Percentiles rank a stretch among this genome's conserved stretches.
These are phyloP conservation scores for Cryptococcus deneoformans DNA, from an alignment of 1,284 basidiomycete species.

Conservation along the genomic window DNA sequence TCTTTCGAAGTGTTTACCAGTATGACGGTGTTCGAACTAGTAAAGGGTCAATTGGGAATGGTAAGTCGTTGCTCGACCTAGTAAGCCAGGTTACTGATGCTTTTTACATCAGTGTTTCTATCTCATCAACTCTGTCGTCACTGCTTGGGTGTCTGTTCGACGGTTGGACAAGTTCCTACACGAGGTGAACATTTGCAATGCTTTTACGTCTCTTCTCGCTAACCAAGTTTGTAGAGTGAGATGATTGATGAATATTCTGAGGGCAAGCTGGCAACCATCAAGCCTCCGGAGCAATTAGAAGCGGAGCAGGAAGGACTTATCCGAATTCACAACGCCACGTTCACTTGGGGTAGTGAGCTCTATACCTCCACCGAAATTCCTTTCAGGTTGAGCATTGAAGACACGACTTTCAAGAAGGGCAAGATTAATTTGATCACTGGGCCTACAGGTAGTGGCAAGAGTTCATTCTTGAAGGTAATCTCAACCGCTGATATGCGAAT, in stretches of 20 bases:
- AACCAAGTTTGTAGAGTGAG: slow-evolving; percentile 50
- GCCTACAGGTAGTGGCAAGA: slow-evolving; percentile 53
- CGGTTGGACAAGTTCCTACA: slow-evolving; percentile 55
- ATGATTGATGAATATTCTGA: slow-evolving; percentile 55
- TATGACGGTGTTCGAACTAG: slow-evolving; percentile 47
- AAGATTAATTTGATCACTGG: slow-evolving; percentile 63
- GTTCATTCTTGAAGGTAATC: slow-evolving; percentile 37
- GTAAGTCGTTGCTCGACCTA: slow-evolving; percentile 4
- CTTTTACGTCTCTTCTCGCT: background rate
- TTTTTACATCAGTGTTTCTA: slow-evolving; percentile 25
- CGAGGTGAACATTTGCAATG: slow-evolving; percentile 37
- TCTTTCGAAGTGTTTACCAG: slow-evolving; percentile 40
- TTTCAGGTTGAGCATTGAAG: slow-evolving; percentile 56
- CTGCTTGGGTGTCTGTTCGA: slow-evolving; percentile 54
- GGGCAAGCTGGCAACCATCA: slow-evolving; percentile 20
- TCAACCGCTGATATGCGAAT: background rate
- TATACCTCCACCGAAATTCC: slow-evolving; percentile 5
- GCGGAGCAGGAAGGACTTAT: slow-evolving; percentile 37
- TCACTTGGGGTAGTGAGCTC: slow-evolving; percentile 37
- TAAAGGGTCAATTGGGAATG: slow-evolving; percentile 41
- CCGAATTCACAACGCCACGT: slow-evolving; percentile 37
- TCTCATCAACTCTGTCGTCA: slow-evolving; percentile 40
- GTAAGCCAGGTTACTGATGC: background rate
- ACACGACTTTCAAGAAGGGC: slow-evolving; percentile 58
- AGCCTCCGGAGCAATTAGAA: slow-evolving; percentile 28